These are phyloP conservation scores for Pisolithus tinctorius DNA, from an alignment of 768 basidiomycete genomes.

Conservation along the genomic window DNA sequence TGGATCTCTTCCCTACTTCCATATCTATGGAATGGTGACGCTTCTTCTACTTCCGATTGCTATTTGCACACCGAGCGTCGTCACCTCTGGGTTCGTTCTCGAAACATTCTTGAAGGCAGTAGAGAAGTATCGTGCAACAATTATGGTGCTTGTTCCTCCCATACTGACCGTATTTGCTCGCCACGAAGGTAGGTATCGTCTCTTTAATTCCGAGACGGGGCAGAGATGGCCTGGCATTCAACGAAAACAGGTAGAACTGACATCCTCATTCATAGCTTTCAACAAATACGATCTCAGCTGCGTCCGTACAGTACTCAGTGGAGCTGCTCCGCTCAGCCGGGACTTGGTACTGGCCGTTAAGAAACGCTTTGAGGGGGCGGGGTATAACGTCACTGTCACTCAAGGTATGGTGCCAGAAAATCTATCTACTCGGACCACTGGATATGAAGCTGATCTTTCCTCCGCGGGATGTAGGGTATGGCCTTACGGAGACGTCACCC, in stretches of 20 bases:
- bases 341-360: conserved; percentile 49
- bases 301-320: conserved; percentile 53
- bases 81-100: conserved; percentile 70
- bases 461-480: conserved; percentile 44
- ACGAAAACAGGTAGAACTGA: neutral
- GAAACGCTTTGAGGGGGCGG: conserved; percentile 33
- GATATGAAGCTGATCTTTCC: neutral
- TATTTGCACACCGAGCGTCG: conserved; percentile 42
- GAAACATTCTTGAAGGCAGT: conserved; percentile 58
- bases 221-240: too few species aligned
- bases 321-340: conserved; percentile 74
- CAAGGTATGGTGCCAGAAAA: conserved; percentile 40
- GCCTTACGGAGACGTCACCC: conserved; percentile 80
- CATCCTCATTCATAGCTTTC: conserved; percentile 36
- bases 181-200: conserved; percentile 50
- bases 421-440: neutral
- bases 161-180: conserved; percentile 69
- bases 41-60: conserved; percentile 54
- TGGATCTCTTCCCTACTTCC: conserved; percentile 57
- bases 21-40: conserved; percentile 53
- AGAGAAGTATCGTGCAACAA: conserved; percentile 55
- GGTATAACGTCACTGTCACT: conserved; percentile 33
- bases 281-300: conserved; percentile 61
- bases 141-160: conserved; percentile 67
- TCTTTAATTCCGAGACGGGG: too few species aligned